A percentile compares a stretch with the other conserved stretches of the same genome.
phyloP scores from a whole-genome alignment of 78 protist genomes.

The Dictyostelium firmibasis region DNA sequence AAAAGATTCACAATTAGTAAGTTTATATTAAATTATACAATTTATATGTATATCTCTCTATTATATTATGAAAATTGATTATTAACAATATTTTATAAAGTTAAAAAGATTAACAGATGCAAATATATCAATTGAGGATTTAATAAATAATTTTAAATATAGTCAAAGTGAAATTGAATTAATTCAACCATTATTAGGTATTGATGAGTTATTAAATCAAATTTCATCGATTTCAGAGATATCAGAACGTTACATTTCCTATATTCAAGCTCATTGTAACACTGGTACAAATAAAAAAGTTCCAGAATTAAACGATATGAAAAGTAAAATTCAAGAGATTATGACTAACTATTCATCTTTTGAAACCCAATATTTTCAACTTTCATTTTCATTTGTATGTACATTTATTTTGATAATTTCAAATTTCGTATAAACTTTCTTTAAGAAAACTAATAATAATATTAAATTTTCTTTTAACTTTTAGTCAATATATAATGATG shows the following conservation, averaged over 20 bases:
- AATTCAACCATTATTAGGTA: constrained; percentile 18
- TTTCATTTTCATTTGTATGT: constrained; percentile 52
- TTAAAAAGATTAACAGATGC: not conserved
- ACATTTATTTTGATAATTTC: too few species aligned
- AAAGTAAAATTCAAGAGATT: constrained; percentile 26
- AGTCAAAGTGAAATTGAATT: constrained; percentile 20
- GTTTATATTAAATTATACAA: too few species aligned
- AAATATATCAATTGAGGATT: constrained; percentile 32
- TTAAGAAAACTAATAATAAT: too few species aligned
- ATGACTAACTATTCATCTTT: constrained; percentile 26
- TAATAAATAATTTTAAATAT: constrained; percentile 13
- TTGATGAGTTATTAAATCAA: constrained; percentile 51
- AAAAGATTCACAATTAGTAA: constrained; percentile 26
- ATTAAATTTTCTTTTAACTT: not conserved
- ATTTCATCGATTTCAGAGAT: constrained; percentile 40
- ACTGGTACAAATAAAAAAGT: not conserved
- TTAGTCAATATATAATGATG: constrained; percentile 43
- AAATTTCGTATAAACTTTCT: too few species aligned
- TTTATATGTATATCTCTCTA: too few species aligned
- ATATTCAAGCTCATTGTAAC: constrained; percentile 13
- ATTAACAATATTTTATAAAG: not conserved
- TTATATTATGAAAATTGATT: too few species aligned
- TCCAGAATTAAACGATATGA: constrained; percentile 30
- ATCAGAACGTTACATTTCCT: constrained; percentile 38
- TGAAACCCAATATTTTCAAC: constrained; percentile 65